These are phyloP conservation scores for Xylariaceae sp. DNA, from an alignment of 2,329 filamentous ascomycete species.

Conservation along the genomic window DNA sequence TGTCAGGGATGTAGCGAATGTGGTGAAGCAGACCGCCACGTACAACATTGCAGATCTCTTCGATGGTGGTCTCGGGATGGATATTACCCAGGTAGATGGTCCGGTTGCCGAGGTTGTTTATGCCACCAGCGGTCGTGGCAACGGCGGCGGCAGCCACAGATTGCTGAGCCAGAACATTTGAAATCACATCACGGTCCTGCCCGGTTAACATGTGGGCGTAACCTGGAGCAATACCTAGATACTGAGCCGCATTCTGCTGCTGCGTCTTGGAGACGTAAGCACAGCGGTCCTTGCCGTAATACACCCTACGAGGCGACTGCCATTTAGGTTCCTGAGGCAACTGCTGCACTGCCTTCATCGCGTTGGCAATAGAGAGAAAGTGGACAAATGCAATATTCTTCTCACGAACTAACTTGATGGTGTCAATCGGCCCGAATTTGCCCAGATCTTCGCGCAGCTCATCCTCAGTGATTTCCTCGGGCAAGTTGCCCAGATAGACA, in stretches of 20 bases:
- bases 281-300: slow-evolving; percentile 97
- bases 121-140: slow-evolving; percentile 90
- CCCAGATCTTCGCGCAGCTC: slow-evolving; percentile 90
- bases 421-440: slow-evolving; percentile 95
- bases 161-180: slow-evolving; percentile 91
- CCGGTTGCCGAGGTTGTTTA: slow-evolving; percentile 94
- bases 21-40: slow-evolving; percentile 92
- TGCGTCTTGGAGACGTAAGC: slow-evolving; percentile 99
- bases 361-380: slow-evolving; percentile 91
- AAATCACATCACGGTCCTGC: slow-evolving; percentile 93
- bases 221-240: slow-evolving; percentile 91
- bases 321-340: slow-evolving; percentile 95
- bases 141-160: slow-evolving; percentile 95
- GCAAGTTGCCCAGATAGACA: slow-evolving; percentile 89
- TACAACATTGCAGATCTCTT: slow-evolving; percentile 99
- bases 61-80: slow-evolving; percentile 96
- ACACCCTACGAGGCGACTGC: slow-evolving; percentile 91
- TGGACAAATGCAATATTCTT: slow-evolving; percentile 98
- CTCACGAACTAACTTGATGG: slow-evolving; percentile 94
- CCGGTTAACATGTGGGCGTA: slow-evolving; percentile 96
- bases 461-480: slow-evolving; percentile 85
- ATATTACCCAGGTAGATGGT: slow-evolving; percentile 99
- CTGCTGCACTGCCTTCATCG: slow-evolving; percentile 95
- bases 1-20: slow-evolving; percentile 98
- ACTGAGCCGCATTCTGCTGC: slow-evolving; percentile 98